Percentiles rank a stretch among this genome's conserved stretches.
Conservation (phyloP, 148 eudicot genomes). For the Selenicereus undatus region DNA sequence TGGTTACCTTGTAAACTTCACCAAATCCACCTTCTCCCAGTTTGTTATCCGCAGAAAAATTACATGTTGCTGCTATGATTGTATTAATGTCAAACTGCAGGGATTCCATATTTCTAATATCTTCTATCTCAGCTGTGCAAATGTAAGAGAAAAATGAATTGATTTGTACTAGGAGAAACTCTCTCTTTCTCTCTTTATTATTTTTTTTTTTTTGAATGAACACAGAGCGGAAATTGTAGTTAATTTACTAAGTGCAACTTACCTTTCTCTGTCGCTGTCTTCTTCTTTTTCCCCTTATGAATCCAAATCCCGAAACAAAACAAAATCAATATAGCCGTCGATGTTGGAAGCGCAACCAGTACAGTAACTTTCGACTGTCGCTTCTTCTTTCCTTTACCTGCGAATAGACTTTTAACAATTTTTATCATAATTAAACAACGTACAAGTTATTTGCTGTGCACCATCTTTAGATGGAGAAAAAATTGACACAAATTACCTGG, state of each 20-base stretch:
- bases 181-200: too few relatives aligned
- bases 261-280: not conserved
- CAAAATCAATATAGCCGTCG: not conserved
- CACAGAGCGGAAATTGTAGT: not conserved
- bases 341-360: not conserved
- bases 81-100: conserved; percentile 13
- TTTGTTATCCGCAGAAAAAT: conserved; percentile 9
- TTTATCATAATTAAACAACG: too few relatives aligned
- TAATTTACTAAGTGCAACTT: not conserved
- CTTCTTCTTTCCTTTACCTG: not conserved
- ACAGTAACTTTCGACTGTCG: not conserved
- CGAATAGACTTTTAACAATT: not conserved
- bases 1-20: conserved; percentile 19
- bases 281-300: not conserved
- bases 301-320: not conserved
- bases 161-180: too few relatives aligned
- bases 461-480: too few relatives aligned
- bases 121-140: not conserved
- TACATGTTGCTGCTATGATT: conserved; percentile 14
- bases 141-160: too few relatives aligned
- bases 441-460: too few relatives aligned
- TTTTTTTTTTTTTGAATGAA: too few relatives aligned
- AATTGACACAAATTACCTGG: too few relatives aligned
- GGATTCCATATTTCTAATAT: not conserved
- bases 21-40: conserved; percentile 27